Evolutionary conservation across 441 rosid species (phyloP), one percentile per base, ranked within the genome.

Genomic region (Gossypium gossypioides): DNA sequence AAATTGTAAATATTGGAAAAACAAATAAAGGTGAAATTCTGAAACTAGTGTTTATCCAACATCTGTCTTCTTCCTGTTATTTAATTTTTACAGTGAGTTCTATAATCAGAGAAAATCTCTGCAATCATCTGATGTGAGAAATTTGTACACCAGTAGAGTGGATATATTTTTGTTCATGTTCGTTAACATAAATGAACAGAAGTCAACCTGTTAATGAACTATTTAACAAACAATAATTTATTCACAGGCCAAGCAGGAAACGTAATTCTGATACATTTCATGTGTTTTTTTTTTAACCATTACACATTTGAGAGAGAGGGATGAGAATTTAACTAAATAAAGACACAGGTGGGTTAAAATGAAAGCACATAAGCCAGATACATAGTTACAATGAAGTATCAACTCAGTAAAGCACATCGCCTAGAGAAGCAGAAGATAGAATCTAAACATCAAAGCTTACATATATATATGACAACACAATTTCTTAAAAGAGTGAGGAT

Each of bases 361-460:
- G 6, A 25, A 58, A 3, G 63, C 63, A 25, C 37, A 58, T 58
- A 51, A 12, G 37, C 37, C 40, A 57, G 34, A 57, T 40, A 8
- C 46, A 40, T 27, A 13, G 22, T 12, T 66, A 66, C 56, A 24
- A 46, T 46, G 0, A 48, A 48, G 19, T 65, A 44, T 42, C 55
- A 65, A 54, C 66, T 15, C 10, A 37, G 68, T 2, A 25, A 56
- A 69, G 75, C 76, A 78, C 81, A 79, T 80, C 25, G 48, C 13
- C 67, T 44, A 46, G 1, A 22, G n/a, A 1, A 59, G 75, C 32
- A 50, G 34, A 42, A 22, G 25, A 9, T 22, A 4, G 22, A 18
- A 59, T 44, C 62, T 65, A 62, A 59, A 68, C 66, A 55, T 29
- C 44, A 70, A 72, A 65, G n/a, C 13, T 34, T 64, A 44, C 46